phyloP scores from a whole-genome alignment of 2,329 filamentous ascomycete species.

The Claviceps africana region DNA sequence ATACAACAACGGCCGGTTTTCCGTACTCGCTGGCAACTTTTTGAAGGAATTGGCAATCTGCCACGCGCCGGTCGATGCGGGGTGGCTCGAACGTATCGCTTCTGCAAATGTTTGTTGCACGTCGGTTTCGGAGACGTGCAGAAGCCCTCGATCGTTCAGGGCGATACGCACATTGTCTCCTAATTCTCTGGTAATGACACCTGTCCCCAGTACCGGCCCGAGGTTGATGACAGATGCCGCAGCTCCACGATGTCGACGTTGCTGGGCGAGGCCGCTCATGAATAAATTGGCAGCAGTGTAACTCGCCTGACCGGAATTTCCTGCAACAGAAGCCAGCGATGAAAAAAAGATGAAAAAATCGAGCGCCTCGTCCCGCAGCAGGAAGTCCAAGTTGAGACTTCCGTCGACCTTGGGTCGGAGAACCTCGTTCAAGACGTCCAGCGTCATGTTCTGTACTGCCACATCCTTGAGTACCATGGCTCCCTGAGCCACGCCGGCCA shows the following conservation, averaged over 20 bases:
- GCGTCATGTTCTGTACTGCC: constrained; percentile 15
- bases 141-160: not conserved
- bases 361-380: constrained; percentile 16
- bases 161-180: not conserved
- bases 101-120: constrained; percentile 19
- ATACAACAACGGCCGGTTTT: not conserved
- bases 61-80: not conserved
- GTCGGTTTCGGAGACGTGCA: constrained; percentile 16
- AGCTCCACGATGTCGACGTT: constrained; percentile 23
- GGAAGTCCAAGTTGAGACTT: constrained; percentile 15
- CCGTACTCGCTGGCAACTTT: not conserved
- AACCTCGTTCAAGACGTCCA: constrained; percentile 11
- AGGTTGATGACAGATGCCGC: constrained; percentile 25
- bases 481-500: constrained; percentile 28
- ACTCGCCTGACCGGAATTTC: constrained; percentile 25
- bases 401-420: constrained; percentile 23
- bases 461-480: constrained; percentile 30
- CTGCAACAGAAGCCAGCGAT: constrained; percentile 15
- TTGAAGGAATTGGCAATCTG: not conserved
- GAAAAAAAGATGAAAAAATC: constrained; percentile 26
- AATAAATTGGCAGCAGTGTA: constrained; percentile 32
- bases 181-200: constrained; percentile 9
- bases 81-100: constrained; percentile 8
- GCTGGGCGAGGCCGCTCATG: constrained; percentile 23
- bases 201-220: constrained; percentile 23